Conservation (phyloP, 495 filamentous ascomycete genomes). For the Chaetomium cochliodes region DNA sequence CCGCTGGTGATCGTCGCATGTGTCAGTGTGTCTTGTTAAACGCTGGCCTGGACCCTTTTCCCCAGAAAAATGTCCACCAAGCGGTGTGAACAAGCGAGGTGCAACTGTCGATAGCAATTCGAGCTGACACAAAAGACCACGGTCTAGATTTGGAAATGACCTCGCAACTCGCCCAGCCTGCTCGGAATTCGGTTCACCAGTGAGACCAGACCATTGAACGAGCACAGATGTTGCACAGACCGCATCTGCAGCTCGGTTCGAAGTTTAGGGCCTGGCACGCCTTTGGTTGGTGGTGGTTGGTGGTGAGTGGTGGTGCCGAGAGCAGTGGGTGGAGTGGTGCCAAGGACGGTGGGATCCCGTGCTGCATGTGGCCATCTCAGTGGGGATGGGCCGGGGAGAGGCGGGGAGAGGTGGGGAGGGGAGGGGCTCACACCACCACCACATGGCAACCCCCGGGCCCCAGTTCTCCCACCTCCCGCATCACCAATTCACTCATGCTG, state of each 20-base stretch:
- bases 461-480: not conserved
- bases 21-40: not conserved
- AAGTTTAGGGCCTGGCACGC: not conserved
- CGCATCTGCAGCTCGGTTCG: not conserved
- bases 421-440: too few species aligned
- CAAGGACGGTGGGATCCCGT: conserved; percentile 10
- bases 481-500: not conserved
- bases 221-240: conserved; percentile 14
- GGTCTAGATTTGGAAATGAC: not conserved
- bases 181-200: conserved; percentile 14
- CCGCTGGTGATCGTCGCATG: not conserved
- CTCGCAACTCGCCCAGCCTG: not conserved
- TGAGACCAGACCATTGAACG: conserved; percentile 17
- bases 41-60: not conserved
- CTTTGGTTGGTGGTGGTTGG: too few species aligned
- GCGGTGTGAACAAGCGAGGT: not conserved
- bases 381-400: not conserved
- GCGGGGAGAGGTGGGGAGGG: too few species aligned
- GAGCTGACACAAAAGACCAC: not conserved
- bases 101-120: not conserved
- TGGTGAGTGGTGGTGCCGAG: too few species aligned
- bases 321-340: too few species aligned
- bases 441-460: too few species aligned
- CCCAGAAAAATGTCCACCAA: too few species aligned
- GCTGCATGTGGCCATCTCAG: conserved; percentile 8